Base-by-base conservation (phyloP, 768 basidiomycete genomes). In the Mycena haematopus region DNA sequence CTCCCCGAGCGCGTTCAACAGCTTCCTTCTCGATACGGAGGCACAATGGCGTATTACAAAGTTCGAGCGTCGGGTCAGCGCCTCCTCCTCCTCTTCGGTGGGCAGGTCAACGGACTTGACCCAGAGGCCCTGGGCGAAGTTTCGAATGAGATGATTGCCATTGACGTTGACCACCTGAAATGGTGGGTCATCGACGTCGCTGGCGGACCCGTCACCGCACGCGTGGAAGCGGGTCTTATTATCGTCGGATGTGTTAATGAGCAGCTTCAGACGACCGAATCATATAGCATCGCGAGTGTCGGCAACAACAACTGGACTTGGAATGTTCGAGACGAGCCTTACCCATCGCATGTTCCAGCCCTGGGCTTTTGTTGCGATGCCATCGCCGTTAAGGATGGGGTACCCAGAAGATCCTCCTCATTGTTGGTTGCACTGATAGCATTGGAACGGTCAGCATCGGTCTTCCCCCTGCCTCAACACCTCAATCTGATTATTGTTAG, bases 151-250 rank as follows among this genome's bases (percentile, higher is more conserved):
- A 7, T 63, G n/a, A 27, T 63, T 1, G 62, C 62, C 22, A 38
- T 63, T 14, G 62, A 63, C 21, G 36, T 63, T 24, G 56, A 63
- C 11, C 22, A 21, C 6, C 11, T 10, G 15, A 46, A 9, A 19
- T 63, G 62, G 62, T 63, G 62, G 62, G 45, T 53, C 31, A 44
- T 63, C n/a, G 56, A 58, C 13, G 21, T 63, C 8, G 56, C 56
- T 11, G 62, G 62, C 36, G 56, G 62, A 15, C 14, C 13, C 1
- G 51, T 58, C 6, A 10, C 33, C 2, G 15, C 62, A 11, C 62
- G 62, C 35, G 31, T 46, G 5, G 14, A 53, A 14, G 44, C 62
- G 33, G 24, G 3, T 0, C 31, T 63, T 1, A n/a, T 58, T 35
- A 27, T 63, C 35, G 33, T 58, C 56, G 57, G 33, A 9, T 46